Percentiles rank a stretch among this genome's conserved stretches.
These are phyloP conservation scores for Lentinula guzmanii DNA, from an alignment of 768 basidiomycete genomes.

Conservation along the genomic window DNA sequence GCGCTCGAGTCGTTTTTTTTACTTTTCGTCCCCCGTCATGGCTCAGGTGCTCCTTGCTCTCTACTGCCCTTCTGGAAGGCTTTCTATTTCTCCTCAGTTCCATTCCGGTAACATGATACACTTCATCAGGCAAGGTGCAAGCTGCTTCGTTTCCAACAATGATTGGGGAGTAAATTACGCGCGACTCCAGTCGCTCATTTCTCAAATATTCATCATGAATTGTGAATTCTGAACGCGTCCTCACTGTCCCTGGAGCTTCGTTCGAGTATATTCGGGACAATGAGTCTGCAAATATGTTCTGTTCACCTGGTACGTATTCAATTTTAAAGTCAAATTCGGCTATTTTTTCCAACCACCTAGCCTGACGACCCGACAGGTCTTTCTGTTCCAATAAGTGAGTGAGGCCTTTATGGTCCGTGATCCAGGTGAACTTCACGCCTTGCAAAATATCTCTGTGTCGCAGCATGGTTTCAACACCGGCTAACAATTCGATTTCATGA, in stretches of 20 bases:
- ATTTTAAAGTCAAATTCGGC: slow-evolving; percentile 1
- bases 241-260: not conserved
- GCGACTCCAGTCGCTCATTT: too few relatives aligned
- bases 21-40: too few relatives aligned
- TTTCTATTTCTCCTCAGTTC: too few relatives aligned
- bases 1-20: too few relatives aligned
- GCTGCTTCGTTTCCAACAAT: too few relatives aligned
- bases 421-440: slow-evolving; percentile 18
- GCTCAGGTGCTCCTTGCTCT: too few relatives aligned
- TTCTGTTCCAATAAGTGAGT: not conserved
- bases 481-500: slow-evolving; percentile 32
- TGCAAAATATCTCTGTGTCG: slow-evolving; percentile 21
- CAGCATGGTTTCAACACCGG: slow-evolving; percentile 27
- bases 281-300: not conserved
- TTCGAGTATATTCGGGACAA: not conserved
- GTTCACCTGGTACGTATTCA: not conserved
- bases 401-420: slow-evolving; percentile 3
- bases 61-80: too few relatives aligned
- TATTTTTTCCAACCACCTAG: not conserved
- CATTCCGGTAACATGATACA: too few relatives aligned
- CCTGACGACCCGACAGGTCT: not conserved
- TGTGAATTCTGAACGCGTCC: not conserved
- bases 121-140: too few relatives aligned
- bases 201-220: too few relatives aligned
- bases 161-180: too few relatives aligned